Base-by-base conservation (phyloP, 140 eudicot species). In the Ambrosia hybrid region DNA sequence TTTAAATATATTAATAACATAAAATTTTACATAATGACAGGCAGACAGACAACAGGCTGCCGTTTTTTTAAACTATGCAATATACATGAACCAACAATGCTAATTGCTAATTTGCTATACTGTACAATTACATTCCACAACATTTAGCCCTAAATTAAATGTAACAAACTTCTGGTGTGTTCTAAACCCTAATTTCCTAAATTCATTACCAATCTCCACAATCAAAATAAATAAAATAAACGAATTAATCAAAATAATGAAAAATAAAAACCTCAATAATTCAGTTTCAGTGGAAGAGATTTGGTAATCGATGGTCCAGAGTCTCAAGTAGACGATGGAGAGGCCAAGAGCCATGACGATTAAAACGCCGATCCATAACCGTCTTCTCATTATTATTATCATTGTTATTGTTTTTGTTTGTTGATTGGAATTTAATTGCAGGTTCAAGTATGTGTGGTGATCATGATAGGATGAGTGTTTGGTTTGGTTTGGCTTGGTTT, bases 261-360 rank as follows among this genome's bases (percentile, higher is more conserved):
- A 8, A 48, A 48, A 48, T 8, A 48, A 1, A 12, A 21, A 85
- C 98, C 98, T 89, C 36, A 92, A 5, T 6, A 92, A 57, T 2
- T 89, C 87, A 46, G 98, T 12, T 38, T 92, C 98, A 15, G 59
- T 78, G n/a, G 95, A 76, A 21, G 98, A 85, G 46, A 85, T 78
- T 21, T 83, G 86, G 79, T 85, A 85, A 73, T 92, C 96, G 61
- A 92, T 87, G 63, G 89, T 82, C 98, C 98, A 92, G 13, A 92
- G 96, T 63, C 83, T 74, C 74, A 87, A 76, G 74, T 92, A 85
- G 63, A 87, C 92, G 63, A 87, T 90, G 45, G 96, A 80, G 30
- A 84, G 78, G 5, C 95, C 96, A 64, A 90, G 55, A 6, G 77
- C 57, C 93, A 89, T 80, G 9, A 82, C 76, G 65, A 85, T 13